Conservation (phyloP, 768 basidiomycete genomes). For the Candolleomyces aberdarensis region DNA sequence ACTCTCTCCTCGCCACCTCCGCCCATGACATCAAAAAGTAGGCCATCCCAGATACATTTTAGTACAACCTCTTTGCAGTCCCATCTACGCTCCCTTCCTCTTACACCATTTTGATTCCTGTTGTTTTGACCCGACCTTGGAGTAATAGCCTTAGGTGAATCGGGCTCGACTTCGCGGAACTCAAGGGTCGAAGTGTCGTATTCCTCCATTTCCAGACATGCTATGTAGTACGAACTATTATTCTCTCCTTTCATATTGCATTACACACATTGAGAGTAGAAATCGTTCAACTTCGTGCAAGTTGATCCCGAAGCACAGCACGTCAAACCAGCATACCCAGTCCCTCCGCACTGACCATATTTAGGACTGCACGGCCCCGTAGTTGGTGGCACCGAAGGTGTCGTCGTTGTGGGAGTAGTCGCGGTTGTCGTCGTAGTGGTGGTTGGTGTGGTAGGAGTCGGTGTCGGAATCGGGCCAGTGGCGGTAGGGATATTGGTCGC, state of each 20-base stretch:
- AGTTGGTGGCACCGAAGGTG: not conserved
- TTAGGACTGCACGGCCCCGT: not conserved
- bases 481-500: constrained; percentile 3
- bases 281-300: constrained; percentile 29
- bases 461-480: not conserved
- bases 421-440: not conserved
- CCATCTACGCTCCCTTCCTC: constrained; percentile 38
- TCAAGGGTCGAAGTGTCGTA: too few species aligned
- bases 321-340: constrained; percentile 33
- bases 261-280: constrained; percentile 30
- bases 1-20: constrained; percentile 47
- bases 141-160: not conserved
- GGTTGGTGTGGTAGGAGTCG: not conserved
- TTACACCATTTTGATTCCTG: not conserved
- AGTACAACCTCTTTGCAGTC: constrained; percentile 73
- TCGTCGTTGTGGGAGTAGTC: not conserved
- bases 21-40: constrained; percentile 85
- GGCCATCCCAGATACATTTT: constrained; percentile 67
- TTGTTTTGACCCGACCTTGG: constrained; percentile 3
- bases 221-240: too few species aligned
- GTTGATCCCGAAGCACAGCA: constrained; percentile 31
- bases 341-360: constrained; percentile 35
- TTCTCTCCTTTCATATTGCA: too few species aligned
- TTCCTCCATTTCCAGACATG: too few species aligned
- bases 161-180: too few species aligned